These are phyloP conservation scores for Metschnikowia picachoensis DNA, from an alignment of 805 yeast genomes.

Conservation along the genomic window DNA sequence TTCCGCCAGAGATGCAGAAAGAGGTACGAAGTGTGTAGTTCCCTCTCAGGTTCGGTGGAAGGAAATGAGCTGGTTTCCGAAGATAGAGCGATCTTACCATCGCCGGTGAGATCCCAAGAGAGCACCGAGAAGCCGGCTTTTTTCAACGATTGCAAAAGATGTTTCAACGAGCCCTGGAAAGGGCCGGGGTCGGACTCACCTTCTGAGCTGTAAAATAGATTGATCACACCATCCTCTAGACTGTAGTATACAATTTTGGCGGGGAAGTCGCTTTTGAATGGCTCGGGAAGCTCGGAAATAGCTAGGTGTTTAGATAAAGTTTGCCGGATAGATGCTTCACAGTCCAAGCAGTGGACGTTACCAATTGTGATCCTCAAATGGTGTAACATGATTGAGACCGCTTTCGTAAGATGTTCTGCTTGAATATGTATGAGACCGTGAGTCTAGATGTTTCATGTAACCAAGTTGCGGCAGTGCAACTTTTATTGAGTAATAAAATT, in stretches of 20 bases:
- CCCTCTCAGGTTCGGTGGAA: slow-evolving; percentile 6
- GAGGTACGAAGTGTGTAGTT: neutral
- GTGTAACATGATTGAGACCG: neutral
- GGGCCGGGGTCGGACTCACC: slow-evolving; percentile 6
- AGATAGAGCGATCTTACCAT: slow-evolving; percentile 13
- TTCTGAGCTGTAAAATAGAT: slow-evolving; percentile 20
- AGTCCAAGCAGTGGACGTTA: slow-evolving; percentile 55
- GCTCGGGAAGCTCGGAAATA: slow-evolving; percentile 11
- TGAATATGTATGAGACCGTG: neutral
- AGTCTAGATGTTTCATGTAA: too few relatives aligned
- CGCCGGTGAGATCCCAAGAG: slow-evolving; percentile 30
- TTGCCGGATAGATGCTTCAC: slow-evolving; percentile 37
- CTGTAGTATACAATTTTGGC: slow-evolving; percentile 16
- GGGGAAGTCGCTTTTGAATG: neutral
- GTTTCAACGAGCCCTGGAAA: slow-evolving; percentile 20
- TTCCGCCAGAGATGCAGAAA: slow-evolving; percentile 13
- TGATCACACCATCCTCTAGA: slow-evolving; percentile 25
- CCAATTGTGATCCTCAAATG: slow-evolving; percentile 21
- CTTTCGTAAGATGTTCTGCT: neutral
- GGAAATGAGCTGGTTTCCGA: slow-evolving; percentile 9
- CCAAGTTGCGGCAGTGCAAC: too few relatives aligned
- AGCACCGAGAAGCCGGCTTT: slow-evolving; percentile 35
- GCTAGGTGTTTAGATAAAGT: slow-evolving; percentile 22
- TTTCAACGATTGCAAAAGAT: slow-evolving; percentile 24
- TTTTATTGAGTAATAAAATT: too few relatives aligned